Base-by-base conservation (phyloP, 306 rosid genomes). In the Macrotyloma uniflorum region DNA sequence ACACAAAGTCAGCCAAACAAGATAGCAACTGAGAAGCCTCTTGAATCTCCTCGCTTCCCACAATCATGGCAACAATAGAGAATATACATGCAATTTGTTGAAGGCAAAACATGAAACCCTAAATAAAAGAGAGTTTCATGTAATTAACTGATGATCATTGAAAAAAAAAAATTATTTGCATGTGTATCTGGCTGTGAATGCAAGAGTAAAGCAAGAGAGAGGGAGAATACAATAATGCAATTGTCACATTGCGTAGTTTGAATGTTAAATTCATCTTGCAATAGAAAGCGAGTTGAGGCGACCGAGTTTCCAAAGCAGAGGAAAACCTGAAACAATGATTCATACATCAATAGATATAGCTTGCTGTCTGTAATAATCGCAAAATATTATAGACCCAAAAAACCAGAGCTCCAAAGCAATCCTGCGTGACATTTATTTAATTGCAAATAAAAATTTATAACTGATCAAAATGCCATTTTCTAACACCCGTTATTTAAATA, bases 191-290 rank as follows among this genome's bases (percentile, higher is more conserved):
- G 49, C 14, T 2, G 53, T 30, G 67, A 38, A 40, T 33, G 10
- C 50, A 55, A 45, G 70, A 0, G 80, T 3, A 4, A 19, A 14
- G 54, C n/a, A 1, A 77, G 66, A 18, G 78, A 85, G 43, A 59
- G 86, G 77, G 84, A 76, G 77, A 62, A 20, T 92, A 92, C 97
- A 86, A 94, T 94, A 61, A 94, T 90, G 97, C 97, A 94, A 63
- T 94, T 94, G 74, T 92, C 97, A 75, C 98, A 92, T 45, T 89
- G 83, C 0, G 97, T 90, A 24, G 97, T 92, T 78, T 92, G 97
- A 57, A 94, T 94, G 77, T 94, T 94, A 72, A 94, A 90, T 78
- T 94, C 94, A 69, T 94, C 98, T 88, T 92, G 98, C 86, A 94
- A 83, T 82, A 94, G 46, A 82, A 92, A 90, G 78, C 97, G 97